These are phyloP conservation scores for Aaosphaeria pasadenensis DNA, from an alignment of 2,329 filamentous ascomycete genomes.

Conservation along the genomic window DNA sequence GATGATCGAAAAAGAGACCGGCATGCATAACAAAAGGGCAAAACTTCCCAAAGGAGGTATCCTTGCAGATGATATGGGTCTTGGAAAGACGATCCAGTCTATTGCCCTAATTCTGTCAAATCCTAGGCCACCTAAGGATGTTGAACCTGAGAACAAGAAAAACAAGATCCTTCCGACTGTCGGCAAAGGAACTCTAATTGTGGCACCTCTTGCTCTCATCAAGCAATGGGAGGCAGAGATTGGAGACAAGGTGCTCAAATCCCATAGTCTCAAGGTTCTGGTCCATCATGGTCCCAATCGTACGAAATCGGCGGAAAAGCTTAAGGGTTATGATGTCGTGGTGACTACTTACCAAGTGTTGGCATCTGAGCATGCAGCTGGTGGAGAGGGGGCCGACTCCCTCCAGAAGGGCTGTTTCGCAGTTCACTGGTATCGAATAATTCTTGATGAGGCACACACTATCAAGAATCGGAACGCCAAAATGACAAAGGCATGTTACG, in stretches of 20 bases:
- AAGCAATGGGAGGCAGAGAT: constrained; percentile 97
- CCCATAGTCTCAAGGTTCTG: constrained; percentile 72
- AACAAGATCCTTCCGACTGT: constrained; percentile 68
- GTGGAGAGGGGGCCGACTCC: constrained; percentile 58
- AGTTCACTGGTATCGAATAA: constrained; percentile 90
- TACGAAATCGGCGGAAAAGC: constrained; percentile 71
- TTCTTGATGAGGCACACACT: constrained; percentile 94
- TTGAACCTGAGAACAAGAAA: constrained; percentile 46
- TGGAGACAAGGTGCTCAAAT: constrained; percentile 70
- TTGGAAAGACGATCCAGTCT: constrained; percentile 94
- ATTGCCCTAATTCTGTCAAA: constrained; percentile 86
- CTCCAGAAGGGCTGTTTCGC: constrained; percentile 82
- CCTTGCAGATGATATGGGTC: constrained; percentile 93
- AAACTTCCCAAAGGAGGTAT: constrained; percentile 87
- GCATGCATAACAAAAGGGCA: constrained; percentile 74
- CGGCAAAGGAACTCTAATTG: constrained; percentile 80
- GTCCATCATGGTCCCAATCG: constrained; percentile 89
- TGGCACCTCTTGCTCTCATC: constrained; percentile 90
- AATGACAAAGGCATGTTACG: constrained; percentile 87
- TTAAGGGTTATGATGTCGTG: constrained; percentile 88
- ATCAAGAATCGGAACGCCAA: constrained; percentile 99
- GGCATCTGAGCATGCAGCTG: constrained; percentile 80
- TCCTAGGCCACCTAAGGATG: constrained; percentile 59
- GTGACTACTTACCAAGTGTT: constrained; percentile 97
- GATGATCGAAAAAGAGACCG: constrained; percentile 92